These are phyloP conservation scores for Clonostachys solani DNA, from an alignment of 2,329 filamentous ascomycete species.

Conservation along the genomic window DNA sequence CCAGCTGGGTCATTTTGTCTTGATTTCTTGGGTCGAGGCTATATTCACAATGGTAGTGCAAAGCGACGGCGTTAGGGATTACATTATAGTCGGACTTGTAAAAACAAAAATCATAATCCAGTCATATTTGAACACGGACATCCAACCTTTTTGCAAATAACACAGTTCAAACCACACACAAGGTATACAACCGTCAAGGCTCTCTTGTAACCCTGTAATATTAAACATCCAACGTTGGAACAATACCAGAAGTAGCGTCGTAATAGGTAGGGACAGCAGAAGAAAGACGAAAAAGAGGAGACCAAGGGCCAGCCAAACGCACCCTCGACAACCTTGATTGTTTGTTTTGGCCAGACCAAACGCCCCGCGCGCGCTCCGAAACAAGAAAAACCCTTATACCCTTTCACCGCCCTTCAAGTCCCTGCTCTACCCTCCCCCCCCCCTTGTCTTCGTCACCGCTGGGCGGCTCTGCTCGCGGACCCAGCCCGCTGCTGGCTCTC, in stretches of 20 bases:
- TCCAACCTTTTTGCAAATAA: neutral
- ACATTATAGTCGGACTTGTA: neutral
- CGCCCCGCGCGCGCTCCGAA: neutral
- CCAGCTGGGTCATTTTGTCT: neutral
- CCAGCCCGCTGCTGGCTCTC: slow-evolving; percentile 34
- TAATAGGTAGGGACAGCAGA: no score
- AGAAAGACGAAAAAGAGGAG: no score
- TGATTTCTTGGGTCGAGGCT: slow-evolving; percentile 2
- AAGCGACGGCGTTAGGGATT: slow-evolving; percentile 19
- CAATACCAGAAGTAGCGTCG: no score
- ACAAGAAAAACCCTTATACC: neutral
- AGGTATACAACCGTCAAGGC: no score
- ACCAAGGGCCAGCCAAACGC: no score
- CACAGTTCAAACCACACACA: slow-evolving; percentile 5
- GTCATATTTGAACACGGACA: no score
- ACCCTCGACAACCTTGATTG: no score
- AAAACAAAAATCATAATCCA: neutral
- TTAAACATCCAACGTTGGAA: no score
- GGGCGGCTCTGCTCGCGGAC: neutral
- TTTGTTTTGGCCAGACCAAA: no score
- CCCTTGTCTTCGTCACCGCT: slow-evolving; percentile 13
- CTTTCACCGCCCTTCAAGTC: no score
- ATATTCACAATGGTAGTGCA: slow-evolving; percentile 14
- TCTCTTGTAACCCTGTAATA: no score
- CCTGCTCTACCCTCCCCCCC: slow-evolving; percentile 4